Base-by-base conservation (phyloP, 805 yeast species). In the Candida caryicola region DNA sequence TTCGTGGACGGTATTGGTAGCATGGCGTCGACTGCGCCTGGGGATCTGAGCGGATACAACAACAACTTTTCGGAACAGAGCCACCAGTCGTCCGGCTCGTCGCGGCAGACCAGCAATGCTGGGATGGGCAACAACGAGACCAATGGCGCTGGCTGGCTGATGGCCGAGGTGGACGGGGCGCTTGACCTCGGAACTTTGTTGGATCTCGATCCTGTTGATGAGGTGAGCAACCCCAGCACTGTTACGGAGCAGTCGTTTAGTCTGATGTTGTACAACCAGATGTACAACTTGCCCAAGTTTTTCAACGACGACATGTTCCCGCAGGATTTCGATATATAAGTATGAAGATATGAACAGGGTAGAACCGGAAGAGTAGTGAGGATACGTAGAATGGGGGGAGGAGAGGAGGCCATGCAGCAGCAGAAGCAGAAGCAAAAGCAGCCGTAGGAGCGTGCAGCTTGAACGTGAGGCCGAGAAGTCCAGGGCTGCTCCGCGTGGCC, bases 221-320 rank as follows among this genome's bases (percentile, higher is more conserved):
- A 27, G 10, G 16, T 14, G 12, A 17, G 13, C 12, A 31, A 23
- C 5, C 9, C 32, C 4, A 34, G 21, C 16, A 28, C 27, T 17
- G 17, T 35, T 15, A 39, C 23, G 19, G 40, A 40, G 8, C 38
- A 40, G 9, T 27, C 40, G 4, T 32, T 40, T 30, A 36, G 32
- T 21, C 25, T 35, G 10, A 17, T 37, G 16, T 25, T 47, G 9
- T 31, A 21, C 23, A 25, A 40, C 7, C 42, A 35, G 25, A 18
- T 43, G 32, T 30, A 27, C 15, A 36, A 38, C 19, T 37, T 50
- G 32, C 57, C 57, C 17, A 54, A 51, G 34, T 45, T 49, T 21
- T 21, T 21, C 7, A 7, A 7, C 25, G 25, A 21, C 25, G 25
- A n/a, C n/a, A n/a, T n/a, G n/a, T n/a, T n/a, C n/a, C n/a, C n/a